Base-by-base conservation (phyloP, 768 basidiomycete species). In the Naganishia onofrii region DNA sequence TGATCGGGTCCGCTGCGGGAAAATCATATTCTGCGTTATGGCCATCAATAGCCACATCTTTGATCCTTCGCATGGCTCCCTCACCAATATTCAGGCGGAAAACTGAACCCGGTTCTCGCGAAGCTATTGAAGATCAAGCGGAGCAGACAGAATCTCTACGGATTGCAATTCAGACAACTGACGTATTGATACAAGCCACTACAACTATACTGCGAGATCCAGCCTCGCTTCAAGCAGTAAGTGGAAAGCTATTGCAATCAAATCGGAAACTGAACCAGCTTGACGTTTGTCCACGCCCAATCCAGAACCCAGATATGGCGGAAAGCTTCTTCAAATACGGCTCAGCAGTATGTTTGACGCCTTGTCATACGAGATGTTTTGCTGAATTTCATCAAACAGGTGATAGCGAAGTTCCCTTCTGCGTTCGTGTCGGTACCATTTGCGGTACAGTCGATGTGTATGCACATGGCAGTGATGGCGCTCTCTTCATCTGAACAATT, bases 231-330 rank as follows among this genome's bases (percentile, higher is more conserved):
- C 68, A 73, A 42, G 75, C 78, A 26, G 78, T 80, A 34, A 65
- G 78, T 73, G 21, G 28, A 19, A 10, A 42, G 23, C 5, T 6
- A 12, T 29, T 6, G 10, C 31, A 19, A 12, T 26, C 19, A 10
- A 38, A 34, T 2, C 5, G 42, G 42, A 15, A 42, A 17, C 7
- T 32, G 28, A 13, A 9, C 60, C 31, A 0, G 10, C 12, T 64
- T 12, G 21, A 23, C 15, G 44, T 17, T 29, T 68, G 52, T 17
- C 15, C n/a, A 21, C n/a, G 42, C 2, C 21, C n/a, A 19, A 12
- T 15, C 23, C 65, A 95, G 92, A 92, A 95, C 76, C 93, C 93
- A 0, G 93, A 95, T 78, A 86, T 95, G 31, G 91, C 92, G 19
- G 92, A 93, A 77, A 88, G 88, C 29, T 94, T 93, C 80, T 95